A percentile compares a stretch with the other conserved stretches of the same genome.
phyloP scores from a whole-genome alignment of 2,329 filamentous ascomycete genomes.

The Fusarium sarcochroum region DNA sequence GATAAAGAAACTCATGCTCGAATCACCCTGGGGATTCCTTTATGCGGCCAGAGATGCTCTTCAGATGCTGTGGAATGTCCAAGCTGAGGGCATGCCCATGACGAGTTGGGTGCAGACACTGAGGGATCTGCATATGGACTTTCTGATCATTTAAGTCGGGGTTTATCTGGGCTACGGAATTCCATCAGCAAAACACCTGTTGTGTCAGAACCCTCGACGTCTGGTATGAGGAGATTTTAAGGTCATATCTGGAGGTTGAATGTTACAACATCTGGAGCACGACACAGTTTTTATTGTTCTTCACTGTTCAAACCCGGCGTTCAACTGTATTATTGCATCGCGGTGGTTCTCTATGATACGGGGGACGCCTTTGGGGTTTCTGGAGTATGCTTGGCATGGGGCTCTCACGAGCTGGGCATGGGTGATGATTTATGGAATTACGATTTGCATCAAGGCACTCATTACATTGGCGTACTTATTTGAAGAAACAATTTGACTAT shows the following conservation, averaged over 20 bases:
- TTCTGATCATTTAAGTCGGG: constrained; percentile 54
- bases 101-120: constrained; percentile 62
- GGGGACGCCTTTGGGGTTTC: background rate
- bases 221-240: background rate
- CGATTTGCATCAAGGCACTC: background rate
- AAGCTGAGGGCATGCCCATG: constrained; percentile 49
- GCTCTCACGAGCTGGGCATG: background rate
- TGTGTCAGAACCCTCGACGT: background rate
- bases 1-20: constrained; percentile 56
- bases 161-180: constrained; percentile 31
- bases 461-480: background rate
- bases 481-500: background rate
- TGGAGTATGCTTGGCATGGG: constrained; percentile 5
- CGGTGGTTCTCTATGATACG: background rate
- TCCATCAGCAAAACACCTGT: background rate
- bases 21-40: constrained; percentile 65
- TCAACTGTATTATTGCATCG: constrained; percentile 2
- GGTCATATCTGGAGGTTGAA: too few relatives aligned
- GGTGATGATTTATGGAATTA: constrained; percentile 11
- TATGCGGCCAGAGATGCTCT: constrained; percentile 63
- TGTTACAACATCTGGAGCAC: background rate
- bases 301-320: background rate
- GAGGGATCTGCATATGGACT: constrained; percentile 58
- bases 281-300: background rate
- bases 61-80: constrained; percentile 59